Evolutionary conservation across 1,284 basidiomycete genomes (phyloP), one percentile per base, ranked within the genome.

Genomic region (Papiliotrema fonsecae): DNA sequence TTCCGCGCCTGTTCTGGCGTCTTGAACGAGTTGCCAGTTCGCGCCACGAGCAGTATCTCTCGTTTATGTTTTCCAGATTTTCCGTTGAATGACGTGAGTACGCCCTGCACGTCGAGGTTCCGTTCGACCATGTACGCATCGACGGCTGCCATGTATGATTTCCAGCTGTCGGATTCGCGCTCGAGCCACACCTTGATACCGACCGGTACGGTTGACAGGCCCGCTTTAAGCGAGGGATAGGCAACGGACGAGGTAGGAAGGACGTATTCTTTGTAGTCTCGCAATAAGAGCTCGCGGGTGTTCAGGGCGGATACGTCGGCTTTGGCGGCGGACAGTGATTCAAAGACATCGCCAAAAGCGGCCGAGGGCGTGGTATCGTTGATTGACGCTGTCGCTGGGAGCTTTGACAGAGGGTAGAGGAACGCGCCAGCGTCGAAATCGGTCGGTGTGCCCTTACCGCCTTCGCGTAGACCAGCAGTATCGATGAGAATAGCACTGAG

Each of bases 241-340:
- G 46, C n/a, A 3, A 22, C 18, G 1, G 60, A 62, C 2, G 51
- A 53, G 0, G 80, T 78, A 2, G 71, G 67, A 58, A 81, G 75
- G 3, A 66, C 61, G 67, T 90, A 93, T 62, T 93, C 84, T 71
- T 98, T 97, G 78, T 93, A 98, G 72, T 97, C 94, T 18, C 94
- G 77, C 18, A 86, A 77, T 4, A 97, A 78, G 25, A 97, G 81
- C 61, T 97, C 89, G 42, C 80, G 76, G 0, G 83, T 82, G 28
- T 75, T 76, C 24, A 97, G 78, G 53, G 82, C 79, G 0, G 81
- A 79, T 9, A 97, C 77, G 53, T 86, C 81, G 4, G 63, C 65
- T 68, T 97, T 97, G 70, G 81, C 80, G 1, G 70, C 62, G 7
- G 68, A 62, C 6, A 97, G 79, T 0, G 75, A 72, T 6, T 69